These are phyloP conservation scores for Pythium plurisporium DNA, from an alignment of 352 stramenopile species.

Conservation along the genomic window DNA sequence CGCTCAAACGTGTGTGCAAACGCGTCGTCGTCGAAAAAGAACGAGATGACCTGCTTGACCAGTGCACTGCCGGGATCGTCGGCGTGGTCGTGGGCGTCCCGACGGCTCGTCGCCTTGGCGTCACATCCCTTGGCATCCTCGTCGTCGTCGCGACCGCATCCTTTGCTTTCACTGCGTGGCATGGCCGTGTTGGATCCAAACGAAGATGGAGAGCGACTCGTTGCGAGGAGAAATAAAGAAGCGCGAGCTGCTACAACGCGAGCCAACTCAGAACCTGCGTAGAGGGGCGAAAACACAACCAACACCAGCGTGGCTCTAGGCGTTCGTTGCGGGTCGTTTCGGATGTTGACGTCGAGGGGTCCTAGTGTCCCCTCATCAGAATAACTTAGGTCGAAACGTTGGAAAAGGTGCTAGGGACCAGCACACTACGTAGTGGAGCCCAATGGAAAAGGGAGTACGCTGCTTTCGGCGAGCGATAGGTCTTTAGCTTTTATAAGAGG, in stretches of 20 bases:
- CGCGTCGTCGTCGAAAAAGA: conserved; percentile 78
- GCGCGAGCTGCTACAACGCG: too few relatives aligned
- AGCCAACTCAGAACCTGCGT: too few relatives aligned
- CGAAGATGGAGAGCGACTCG: background rate
- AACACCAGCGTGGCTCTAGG: too few relatives aligned
- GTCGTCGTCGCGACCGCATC: conserved; percentile 17
- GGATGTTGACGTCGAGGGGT: conserved; percentile 11
- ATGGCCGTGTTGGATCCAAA: background rate
- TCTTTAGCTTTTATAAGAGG: too few relatives aligned
- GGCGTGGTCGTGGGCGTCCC: background rate
- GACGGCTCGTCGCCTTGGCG: background rate
- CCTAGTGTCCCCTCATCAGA: conserved; percentile 4
- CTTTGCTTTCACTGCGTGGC: conserved; percentile 23
- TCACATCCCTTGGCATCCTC: conserved; percentile 14
- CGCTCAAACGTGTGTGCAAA: conserved; percentile 68
- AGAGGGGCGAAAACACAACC: too few relatives aligned
- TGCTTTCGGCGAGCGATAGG: too few relatives aligned
- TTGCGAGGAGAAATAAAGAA: too few relatives aligned
- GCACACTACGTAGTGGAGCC: too few relatives aligned
- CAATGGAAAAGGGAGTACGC: too few relatives aligned
- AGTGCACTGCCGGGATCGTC: conserved; percentile 16
- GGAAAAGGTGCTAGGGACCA: too few relatives aligned
- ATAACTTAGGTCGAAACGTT: too few relatives aligned
- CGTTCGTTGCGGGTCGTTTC: conserved; percentile 15
- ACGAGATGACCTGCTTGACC: conserved; percentile 64